A percentile compares a stretch with the other conserved stretches of the same genome.
phyloP scores from a whole-genome alignment of 2,329 filamentous ascomycete species.

The Knoxdaviesia proteae region DNA sequence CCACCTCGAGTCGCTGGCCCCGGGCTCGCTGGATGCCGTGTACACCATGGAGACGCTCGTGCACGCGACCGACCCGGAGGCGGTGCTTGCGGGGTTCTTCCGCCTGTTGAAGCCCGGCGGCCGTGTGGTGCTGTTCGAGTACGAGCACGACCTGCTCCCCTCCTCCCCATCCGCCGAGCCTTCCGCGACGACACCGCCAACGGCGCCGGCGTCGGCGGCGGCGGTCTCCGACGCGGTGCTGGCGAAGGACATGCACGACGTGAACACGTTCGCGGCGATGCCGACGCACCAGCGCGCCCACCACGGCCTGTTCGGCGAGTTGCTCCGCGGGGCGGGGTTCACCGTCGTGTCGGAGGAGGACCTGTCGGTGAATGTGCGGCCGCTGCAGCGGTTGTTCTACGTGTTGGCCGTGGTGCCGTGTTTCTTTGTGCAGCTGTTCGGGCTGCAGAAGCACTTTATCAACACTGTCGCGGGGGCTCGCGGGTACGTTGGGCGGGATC shows the following conservation, averaged over 20 bases:
- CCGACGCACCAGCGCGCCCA: constrained; percentile 18
- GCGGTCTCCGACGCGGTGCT: constrained; percentile 1
- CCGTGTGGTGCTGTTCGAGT: constrained; percentile 22
- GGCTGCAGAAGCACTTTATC: constrained; percentile 22
- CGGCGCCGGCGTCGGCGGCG: too few species aligned
- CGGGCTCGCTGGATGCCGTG: constrained; percentile 23
- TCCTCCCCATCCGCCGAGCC: not conserved
- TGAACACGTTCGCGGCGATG: constrained; percentile 24
- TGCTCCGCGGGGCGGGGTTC: constrained; percentile 23
- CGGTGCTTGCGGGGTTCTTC: constrained; percentile 22
- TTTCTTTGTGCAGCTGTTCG: constrained; percentile 19
- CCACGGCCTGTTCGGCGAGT: constrained; percentile 16
- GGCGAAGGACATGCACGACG: constrained; percentile 12
- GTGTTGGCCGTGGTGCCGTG: constrained; percentile 23
- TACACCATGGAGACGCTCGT: constrained; percentile 37
- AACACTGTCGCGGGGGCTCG: constrained; percentile 11
- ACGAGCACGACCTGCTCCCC: constrained; percentile 16
- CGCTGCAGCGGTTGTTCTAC: constrained; percentile 26
- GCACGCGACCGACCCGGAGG: constrained; percentile 24
- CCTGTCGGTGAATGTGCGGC: constrained; percentile 22
- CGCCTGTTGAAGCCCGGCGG: constrained; percentile 26
- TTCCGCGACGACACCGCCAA: constrained; percentile 6
- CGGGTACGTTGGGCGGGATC: not conserved
- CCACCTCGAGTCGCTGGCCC: constrained; percentile 18
- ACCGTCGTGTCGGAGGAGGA: constrained; percentile 21